Base-by-base conservation (phyloP, 2,329 filamentous ascomycete genomes). In the Aspergillus persii region DNA sequence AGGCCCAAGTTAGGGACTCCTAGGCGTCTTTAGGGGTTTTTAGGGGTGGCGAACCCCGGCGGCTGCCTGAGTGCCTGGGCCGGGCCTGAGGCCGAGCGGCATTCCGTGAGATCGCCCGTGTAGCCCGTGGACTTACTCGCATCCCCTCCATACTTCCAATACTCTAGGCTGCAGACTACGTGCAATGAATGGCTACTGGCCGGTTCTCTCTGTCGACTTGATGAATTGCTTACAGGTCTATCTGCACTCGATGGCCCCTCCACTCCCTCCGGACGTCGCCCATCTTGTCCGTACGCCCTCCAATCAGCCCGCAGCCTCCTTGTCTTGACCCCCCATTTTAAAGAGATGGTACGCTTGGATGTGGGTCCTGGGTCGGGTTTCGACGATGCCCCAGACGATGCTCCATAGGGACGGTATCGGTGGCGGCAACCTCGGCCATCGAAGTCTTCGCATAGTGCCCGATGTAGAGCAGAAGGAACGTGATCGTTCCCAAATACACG, bases 401-500 rank as follows among this genome's bases (percentile, higher is more conserved):
- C 30, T 50, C 49, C 46, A 49, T 29, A 23, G 46, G 9, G 27
- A 29, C 27, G 15, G 27, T 31, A 3, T 50, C 49, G 49, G 4
- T n/a, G 27, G 23, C 27, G 8, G 26, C 23, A 27, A 33, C 30
- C 27, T 26, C 44, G 29, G 44, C 30, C 23, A 58, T 50, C 11
- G 46, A 39, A 39, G 33, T 23, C 23, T 31, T 46, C 26, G 48
- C 30, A 76, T 46, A 75, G 67, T 87, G 85, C 5, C 76, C 78
- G 15, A 81, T 71, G 66, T 85, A 87, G 52, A 88, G 65, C 2
- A 75, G 58, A 11, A 84, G 65, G 68, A 89, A 89, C 39, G 85
- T 77, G 0, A 82, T 83, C 46, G 89, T 81, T n/a, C 85, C 85
- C 23, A 87, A 78, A 66, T 89, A 89, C 0, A 84, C 78, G 0